A percentile compares a stretch with the other conserved stretches of the same genome.
Conservation (phyloP, 2,329 filamentous ascomycete genomes). For the Botrytis deweyae region DNA sequence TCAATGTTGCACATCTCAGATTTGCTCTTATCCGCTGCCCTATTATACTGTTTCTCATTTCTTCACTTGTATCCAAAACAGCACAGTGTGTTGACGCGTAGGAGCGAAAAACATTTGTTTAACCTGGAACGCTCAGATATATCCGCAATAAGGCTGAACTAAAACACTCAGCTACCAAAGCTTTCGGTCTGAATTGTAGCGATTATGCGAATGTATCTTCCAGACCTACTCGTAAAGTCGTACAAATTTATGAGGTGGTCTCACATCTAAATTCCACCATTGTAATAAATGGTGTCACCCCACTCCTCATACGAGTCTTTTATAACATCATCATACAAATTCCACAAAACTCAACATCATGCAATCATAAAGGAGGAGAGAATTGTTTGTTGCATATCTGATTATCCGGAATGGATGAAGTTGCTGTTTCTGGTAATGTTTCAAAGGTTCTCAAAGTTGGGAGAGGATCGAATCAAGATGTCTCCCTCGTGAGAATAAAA, state of each 20-base stretch:
- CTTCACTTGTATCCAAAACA: neutral
- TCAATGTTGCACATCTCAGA: conserved; percentile 7
- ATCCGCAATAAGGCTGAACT: neutral
- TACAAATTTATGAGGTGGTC: neutral
- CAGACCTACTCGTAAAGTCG: neutral
- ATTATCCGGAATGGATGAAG: neutral
- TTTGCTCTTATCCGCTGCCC: neutral
- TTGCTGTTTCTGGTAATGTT: conserved; percentile 3
- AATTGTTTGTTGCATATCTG: neutral
- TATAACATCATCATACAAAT: neutral
- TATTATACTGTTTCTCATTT: neutral
- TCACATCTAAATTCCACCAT: neutral
- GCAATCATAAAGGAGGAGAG: neutral
- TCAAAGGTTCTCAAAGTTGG: neutral
- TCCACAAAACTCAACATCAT: neutral
- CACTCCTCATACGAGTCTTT: conserved; percentile 2
- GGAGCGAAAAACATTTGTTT: neutral
- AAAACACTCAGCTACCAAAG: neutral
- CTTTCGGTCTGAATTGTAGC: neutral
- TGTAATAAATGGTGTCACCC: neutral
- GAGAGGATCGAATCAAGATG: neutral
- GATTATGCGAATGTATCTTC: neutral
- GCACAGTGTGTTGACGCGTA: neutral
- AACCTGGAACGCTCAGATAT: neutral
- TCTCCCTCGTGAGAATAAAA: neutral